These are phyloP conservation scores for Xerocomus spinulosus DNA, from an alignment of 768 basidiomycete species.

Conservation along the genomic window DNA sequence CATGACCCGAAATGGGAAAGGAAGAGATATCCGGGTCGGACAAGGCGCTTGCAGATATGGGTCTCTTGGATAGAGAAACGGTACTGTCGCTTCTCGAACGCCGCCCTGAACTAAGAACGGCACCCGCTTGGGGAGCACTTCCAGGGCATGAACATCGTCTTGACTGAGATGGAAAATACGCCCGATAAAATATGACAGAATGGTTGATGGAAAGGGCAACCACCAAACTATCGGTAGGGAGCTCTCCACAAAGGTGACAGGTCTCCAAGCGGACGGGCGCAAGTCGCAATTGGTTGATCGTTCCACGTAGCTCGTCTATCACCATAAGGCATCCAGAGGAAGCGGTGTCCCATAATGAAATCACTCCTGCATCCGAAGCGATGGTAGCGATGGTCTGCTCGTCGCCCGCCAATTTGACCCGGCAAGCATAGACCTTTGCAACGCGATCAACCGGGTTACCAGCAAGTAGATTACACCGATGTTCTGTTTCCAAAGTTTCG, in stretches of 20 bases:
- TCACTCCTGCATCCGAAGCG: slow-evolving; percentile 59
- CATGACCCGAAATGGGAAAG: slow-evolving; percentile 81
- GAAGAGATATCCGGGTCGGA: slow-evolving; percentile 40
- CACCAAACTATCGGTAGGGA: slow-evolving; percentile 59
- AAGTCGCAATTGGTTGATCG: slow-evolving; percentile 57
- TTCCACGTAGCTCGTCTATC: slow-evolving; percentile 56
- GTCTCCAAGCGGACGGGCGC: slow-evolving; percentile 47
- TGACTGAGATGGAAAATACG: slow-evolving; percentile 51
- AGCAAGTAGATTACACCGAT: slow-evolving; percentile 49
- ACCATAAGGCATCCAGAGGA: slow-evolving; percentile 60
- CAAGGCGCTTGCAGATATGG: slow-evolving; percentile 40
- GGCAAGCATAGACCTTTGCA: slow-evolving; percentile 49
- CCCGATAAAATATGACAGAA: slow-evolving; percentile 60
- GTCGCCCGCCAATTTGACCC: slow-evolving; percentile 46
- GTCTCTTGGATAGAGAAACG: slow-evolving; percentile 41
- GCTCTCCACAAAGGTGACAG: slow-evolving; percentile 71
- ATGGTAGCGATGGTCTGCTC: slow-evolving; percentile 53
- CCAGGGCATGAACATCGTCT: slow-evolving; percentile 66
- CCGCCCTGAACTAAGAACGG: slow-evolving; percentile 45
- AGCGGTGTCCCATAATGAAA: slow-evolving; percentile 74
- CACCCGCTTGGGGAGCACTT: slow-evolving; percentile 40
- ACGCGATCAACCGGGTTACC: slow-evolving; percentile 57
- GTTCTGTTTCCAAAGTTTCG: slow-evolving; percentile 38
- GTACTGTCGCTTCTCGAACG: slow-evolving; percentile 64
- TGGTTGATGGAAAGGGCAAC: slow-evolving; percentile 64